Evolutionary conservation across 1,284 basidiomycete genomes (phyloP).

Genomic region (Cryptococcus hybrid): DNA sequence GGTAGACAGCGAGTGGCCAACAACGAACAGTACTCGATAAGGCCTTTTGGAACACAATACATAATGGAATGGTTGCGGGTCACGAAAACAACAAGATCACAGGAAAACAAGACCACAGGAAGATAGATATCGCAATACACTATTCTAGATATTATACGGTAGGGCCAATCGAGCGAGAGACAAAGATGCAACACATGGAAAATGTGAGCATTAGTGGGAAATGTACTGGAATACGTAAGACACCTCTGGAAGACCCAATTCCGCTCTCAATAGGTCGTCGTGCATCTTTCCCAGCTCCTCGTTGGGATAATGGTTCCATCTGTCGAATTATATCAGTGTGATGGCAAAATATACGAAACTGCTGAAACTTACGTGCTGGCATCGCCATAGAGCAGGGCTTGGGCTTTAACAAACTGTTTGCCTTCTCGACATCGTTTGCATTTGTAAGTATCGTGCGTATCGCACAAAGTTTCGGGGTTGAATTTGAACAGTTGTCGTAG

Average conservation of each 20-base stretch:
- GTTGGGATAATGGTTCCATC: slow-evolving; percentile 98
- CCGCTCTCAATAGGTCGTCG: slow-evolving; percentile 91
- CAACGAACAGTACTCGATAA: no score
- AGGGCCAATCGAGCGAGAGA: no score
- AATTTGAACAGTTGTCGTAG: slow-evolving; percentile 90
- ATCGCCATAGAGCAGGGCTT: slow-evolving; percentile 90
- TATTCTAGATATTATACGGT: no score
- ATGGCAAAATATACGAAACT: not conserved
- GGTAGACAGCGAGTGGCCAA: no score
- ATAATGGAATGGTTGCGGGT: no score
- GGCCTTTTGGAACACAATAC: no score
- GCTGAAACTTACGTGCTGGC: slow-evolving; percentile 79
- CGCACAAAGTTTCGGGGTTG: slow-evolving; percentile 82
- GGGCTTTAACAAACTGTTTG: slow-evolving; percentile 76
- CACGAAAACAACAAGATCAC: no score
- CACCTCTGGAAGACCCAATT: slow-evolving; percentile 78
- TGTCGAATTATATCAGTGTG: slow-evolving; percentile 43
- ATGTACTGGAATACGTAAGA: slow-evolving; percentile 92
- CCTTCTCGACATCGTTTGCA: slow-evolving; percentile 92
- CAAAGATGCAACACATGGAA: not conserved
- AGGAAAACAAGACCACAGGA: no score
- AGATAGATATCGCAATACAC: no score
- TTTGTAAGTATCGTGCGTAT: slow-evolving; percentile 98
- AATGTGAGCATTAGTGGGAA: slow-evolving; percentile 31
- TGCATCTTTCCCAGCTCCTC: slow-evolving; percentile 84